These are phyloP conservation scores for Brassica nigra DNA, from an alignment of 345 rosid species.

Conservation along the genomic window DNA sequence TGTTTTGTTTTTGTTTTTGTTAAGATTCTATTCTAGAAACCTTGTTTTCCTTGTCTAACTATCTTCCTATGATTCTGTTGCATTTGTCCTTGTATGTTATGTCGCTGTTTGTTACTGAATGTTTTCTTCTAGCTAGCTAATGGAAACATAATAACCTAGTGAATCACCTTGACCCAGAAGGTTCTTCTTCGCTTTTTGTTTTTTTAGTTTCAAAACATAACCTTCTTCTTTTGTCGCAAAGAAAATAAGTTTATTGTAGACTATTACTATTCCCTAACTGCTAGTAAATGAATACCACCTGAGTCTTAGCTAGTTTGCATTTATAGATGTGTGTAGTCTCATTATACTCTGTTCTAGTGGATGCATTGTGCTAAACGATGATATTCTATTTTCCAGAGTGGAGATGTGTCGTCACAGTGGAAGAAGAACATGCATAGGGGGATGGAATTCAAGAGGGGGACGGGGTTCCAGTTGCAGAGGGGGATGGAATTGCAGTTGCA, in stretches of 20 bases:
- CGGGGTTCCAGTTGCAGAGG: too few species aligned
- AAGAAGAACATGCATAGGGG: too few species aligned
- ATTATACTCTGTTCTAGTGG: background rate
- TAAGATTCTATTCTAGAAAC: background rate
- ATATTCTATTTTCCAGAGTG: background rate
- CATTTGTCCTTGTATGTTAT: too few species aligned
- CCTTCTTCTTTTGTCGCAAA: background rate
- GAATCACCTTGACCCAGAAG: background rate
- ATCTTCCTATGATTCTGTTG: background rate
- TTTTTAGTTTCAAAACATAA: background rate
- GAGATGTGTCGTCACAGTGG: background rate
- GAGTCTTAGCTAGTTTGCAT: background rate
- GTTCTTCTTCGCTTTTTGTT: background rate
- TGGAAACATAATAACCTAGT: background rate
- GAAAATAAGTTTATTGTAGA: background rate
- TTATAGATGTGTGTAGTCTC: background rate
- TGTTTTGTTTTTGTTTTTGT: background rate
- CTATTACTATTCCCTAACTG: background rate
- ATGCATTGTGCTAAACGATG: background rate
- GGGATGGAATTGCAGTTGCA: too few species aligned
- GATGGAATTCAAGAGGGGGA: too few species aligned
- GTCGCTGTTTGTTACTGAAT: background rate
- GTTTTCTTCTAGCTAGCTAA: too few species aligned
- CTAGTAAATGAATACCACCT: background rate
- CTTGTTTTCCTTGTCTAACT: background rate